Evolutionary conservation across 2,329 filamentous ascomycete species (phyloP).

Genomic region (Huntiella abstrusa): DNA sequence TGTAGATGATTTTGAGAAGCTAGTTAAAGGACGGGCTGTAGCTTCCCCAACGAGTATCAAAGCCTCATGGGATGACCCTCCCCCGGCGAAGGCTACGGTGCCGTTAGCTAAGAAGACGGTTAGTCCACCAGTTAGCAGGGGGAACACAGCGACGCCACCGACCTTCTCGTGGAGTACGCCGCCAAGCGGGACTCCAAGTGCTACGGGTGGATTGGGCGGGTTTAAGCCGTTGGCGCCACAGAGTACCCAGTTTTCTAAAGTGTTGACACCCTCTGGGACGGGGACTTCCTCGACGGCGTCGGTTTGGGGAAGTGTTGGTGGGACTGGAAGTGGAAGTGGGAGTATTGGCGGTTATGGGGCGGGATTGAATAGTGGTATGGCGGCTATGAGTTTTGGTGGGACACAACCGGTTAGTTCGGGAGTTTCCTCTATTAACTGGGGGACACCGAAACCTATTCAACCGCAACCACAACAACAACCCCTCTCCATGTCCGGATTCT

Average conservation of each 20-base stretch:
- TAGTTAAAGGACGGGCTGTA: constrained; percentile 52
- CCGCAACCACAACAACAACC: constrained; percentile 27
- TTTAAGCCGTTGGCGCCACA: constrained; percentile 38
- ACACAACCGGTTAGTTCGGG: too few species aligned
- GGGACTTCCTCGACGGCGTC: too few species aligned
- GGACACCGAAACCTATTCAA: constrained; percentile 19
- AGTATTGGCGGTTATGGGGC: constrained; percentile 14
- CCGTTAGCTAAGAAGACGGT: background rate
- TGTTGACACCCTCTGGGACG: constrained; percentile 18
- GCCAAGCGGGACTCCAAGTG: constrained; percentile 19
- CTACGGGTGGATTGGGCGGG: constrained; percentile 28
- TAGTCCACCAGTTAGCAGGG: background rate
- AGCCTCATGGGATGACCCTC: constrained; percentile 31
- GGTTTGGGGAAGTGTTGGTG: constrained; percentile 20
- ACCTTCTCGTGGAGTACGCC: constrained; percentile 49
- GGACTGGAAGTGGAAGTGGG: constrained; percentile 13
- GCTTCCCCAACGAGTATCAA: constrained; percentile 18
- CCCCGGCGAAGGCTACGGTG: constrained; percentile 15
- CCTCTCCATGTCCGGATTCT: background rate
- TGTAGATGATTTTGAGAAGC: constrained; percentile 65
- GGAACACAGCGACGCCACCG: constrained; percentile 16
- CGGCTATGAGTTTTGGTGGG: too few species aligned
- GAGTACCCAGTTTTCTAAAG: constrained; percentile 44
- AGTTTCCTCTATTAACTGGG: too few species aligned
- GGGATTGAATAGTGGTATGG: background rate